Percentiles rank a stretch among this genome's conserved stretches.
Conservation (phyloP, 2,329 filamentous ascomycete species). For the Chaetomium olivaceum region DNA sequence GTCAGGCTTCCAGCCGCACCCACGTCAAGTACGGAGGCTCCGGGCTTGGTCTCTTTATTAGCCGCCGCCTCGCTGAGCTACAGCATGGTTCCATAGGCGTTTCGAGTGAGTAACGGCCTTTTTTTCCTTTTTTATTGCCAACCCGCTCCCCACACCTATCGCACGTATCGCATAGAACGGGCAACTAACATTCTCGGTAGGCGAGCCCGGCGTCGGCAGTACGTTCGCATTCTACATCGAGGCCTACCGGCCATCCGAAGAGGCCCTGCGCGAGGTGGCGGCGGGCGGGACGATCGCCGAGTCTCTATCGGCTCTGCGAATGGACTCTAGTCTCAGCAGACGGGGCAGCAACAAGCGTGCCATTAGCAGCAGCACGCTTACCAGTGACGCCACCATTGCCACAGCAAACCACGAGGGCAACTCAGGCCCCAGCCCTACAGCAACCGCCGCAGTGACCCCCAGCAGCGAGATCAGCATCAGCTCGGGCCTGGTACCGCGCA, state of each 20-base stretch:
- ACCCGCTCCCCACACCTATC: no score
- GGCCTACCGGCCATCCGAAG: conserved; percentile 48
- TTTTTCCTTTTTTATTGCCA: not conserved
- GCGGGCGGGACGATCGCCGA: conserved; percentile 36
- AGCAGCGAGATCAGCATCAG: conserved; percentile 21
- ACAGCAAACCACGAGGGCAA: not conserved
- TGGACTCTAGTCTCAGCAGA: conserved; percentile 5
- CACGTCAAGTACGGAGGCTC: conserved; percentile 79
- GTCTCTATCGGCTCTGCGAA: conserved; percentile 29
- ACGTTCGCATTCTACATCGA: conserved; percentile 76
- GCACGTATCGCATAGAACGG: not conserved
- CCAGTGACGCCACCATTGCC: conserved; percentile 15
- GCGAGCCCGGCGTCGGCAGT: conserved; percentile 67
- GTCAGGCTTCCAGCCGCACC: conserved; percentile 75
- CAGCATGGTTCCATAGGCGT: conserved; percentile 75
- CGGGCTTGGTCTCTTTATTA: conserved; percentile 78
- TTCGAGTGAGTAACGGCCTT: not conserved
- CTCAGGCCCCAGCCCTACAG: not conserved
- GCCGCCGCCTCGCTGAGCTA: conserved; percentile 73
- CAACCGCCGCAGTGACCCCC: conserved; percentile 19
- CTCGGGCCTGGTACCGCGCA: conserved; percentile 4
- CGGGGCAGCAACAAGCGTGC: conserved; percentile 26
- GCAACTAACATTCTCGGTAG: conserved; percentile 50
- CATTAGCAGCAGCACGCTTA: conserved; percentile 21
- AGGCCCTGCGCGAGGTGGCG: conserved; percentile 44